phyloP scores from a whole-genome alignment of 1,284 basidiomycete genomes.

The Vanrija sp. region DNA sequence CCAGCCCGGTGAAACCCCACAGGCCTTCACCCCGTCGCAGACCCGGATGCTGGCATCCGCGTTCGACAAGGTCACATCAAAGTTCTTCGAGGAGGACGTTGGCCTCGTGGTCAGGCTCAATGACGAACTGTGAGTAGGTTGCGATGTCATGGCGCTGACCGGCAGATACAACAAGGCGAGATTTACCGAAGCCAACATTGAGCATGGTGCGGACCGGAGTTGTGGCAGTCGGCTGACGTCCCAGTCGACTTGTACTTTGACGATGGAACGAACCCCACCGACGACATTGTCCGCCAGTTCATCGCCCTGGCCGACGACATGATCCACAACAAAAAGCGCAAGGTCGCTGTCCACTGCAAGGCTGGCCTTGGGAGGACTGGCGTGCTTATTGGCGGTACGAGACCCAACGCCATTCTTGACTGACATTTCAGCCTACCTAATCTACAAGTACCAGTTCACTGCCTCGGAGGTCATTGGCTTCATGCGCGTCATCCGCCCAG shows the following conservation, averaged over 20 bases:
- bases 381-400: slow-evolving; percentile 72
- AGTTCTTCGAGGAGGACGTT: slow-evolving; percentile 82
- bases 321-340: slow-evolving; percentile 62
- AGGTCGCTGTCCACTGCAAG: slow-evolving; percentile 78
- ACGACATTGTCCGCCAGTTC: slow-evolving; percentile 88
- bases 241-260: slow-evolving; percentile 77
- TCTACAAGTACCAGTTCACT: slow-evolving; percentile 99
- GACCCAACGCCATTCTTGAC: slow-evolving; percentile 7
- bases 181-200: slow-evolving; percentile 82
- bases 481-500: slow-evolving; percentile 93
- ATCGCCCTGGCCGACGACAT: slow-evolving; percentile 77
- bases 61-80: slow-evolving; percentile 83
- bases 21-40: slow-evolving; percentile 1
- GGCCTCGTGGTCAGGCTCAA: slow-evolving; percentile 93
- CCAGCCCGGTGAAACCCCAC: background rate
- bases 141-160: background rate
- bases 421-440: slow-evolving; percentile 70
- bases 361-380: slow-evolving; percentile 55
- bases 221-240: background rate
- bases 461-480: slow-evolving; percentile 95
- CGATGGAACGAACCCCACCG: slow-evolving; percentile 77
- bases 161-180: slow-evolving; percentile 70
- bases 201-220: slow-evolving; percentile 54
- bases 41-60: slow-evolving; percentile 62
- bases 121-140: slow-evolving; percentile 61